Evolutionary conservation across 2,329 filamentous ascomycete genomes (phyloP).

Genomic region (Scedosporium aurantiacum): DNA sequence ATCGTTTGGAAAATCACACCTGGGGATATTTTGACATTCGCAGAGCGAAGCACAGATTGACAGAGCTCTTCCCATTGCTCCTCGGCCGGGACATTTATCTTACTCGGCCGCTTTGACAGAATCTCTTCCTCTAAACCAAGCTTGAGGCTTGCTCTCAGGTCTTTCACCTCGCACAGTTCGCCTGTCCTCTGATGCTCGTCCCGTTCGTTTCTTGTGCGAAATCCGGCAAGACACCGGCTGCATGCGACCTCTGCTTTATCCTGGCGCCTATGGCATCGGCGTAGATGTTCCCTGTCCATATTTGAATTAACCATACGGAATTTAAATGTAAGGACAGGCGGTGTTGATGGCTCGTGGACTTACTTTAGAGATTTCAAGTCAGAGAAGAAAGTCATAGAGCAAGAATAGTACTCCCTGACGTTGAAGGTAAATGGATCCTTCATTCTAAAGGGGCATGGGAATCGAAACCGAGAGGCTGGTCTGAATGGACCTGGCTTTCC

Average conservation of each 20-base stretch:
- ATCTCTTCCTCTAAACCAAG: background rate
- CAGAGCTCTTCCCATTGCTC: background rate
- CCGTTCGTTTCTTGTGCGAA: background rate
- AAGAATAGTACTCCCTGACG: background rate
- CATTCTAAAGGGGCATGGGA: background rate
- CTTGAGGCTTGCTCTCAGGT: background rate
- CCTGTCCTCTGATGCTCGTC: background rate
- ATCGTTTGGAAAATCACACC: background rate
- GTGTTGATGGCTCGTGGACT: background rate
- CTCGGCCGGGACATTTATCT: background rate
- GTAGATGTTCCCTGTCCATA: background rate
- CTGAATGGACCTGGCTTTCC: background rate
- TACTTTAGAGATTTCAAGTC: background rate
- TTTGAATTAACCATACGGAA: background rate
- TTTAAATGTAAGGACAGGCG: background rate
- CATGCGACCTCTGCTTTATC: background rate
- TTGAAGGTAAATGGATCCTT: background rate
- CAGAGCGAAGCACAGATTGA: background rate
- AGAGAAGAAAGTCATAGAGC: background rate
- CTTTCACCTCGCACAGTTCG: background rate
- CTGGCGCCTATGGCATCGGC: background rate
- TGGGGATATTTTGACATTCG: background rate
- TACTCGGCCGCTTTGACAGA: background rate
- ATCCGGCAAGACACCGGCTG: background rate
- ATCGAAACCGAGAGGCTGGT: background rate